A percentile compares a stretch with the other conserved stretches of the same genome.
phyloP scores from a whole-genome alignment of 371 early-diverging fungal species.

The Dentiscutata heterogama region DNA sequence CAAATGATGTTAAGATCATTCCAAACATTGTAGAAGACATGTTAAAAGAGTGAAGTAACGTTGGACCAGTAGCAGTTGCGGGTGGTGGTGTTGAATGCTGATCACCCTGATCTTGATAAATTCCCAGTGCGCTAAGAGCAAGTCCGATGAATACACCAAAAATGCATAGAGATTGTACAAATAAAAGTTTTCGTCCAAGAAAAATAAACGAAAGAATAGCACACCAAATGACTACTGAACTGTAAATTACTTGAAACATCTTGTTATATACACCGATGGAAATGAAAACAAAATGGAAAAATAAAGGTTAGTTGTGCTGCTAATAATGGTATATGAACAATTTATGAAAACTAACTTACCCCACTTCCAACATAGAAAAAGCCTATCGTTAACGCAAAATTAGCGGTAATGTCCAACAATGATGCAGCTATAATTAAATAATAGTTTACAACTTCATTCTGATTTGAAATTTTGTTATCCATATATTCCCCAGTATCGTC shows the following conservation, averaged over 20 bases:
- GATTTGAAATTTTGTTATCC: background rate
- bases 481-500: no score
- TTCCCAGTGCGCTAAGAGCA: slow-evolving; percentile 69
- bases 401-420: slow-evolving; percentile 73
- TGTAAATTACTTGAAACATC: slow-evolving; percentile 83
- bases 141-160: slow-evolving; percentile 74
- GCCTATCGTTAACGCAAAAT: slow-evolving; percentile 76
- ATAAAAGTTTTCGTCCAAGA: slow-evolving; percentile 65
- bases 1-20: slow-evolving; percentile 52
- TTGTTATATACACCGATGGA: slow-evolving; percentile 45
- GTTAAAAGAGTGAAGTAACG: slow-evolving; percentile 9
- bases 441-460: slow-evolving; percentile 57
- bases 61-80: background rate
- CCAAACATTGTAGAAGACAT: slow-evolving; percentile 52
- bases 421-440: slow-evolving; percentile 65
- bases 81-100: slow-evolving; percentile 48
- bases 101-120: slow-evolving; percentile 51
- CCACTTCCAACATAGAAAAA: slow-evolving; percentile 82
- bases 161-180: slow-evolving; percentile 73
- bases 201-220: slow-evolving; percentile 75
- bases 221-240: slow-evolving; percentile 81
- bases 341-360: slow-evolving; percentile 54
- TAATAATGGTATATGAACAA: background rate
- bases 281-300: background rate
- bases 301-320: slow-evolving; percentile 40